Evolutionary conservation across 805 yeast genomes (phyloP).

Genomic region (Lipomyces orientalis): DNA sequence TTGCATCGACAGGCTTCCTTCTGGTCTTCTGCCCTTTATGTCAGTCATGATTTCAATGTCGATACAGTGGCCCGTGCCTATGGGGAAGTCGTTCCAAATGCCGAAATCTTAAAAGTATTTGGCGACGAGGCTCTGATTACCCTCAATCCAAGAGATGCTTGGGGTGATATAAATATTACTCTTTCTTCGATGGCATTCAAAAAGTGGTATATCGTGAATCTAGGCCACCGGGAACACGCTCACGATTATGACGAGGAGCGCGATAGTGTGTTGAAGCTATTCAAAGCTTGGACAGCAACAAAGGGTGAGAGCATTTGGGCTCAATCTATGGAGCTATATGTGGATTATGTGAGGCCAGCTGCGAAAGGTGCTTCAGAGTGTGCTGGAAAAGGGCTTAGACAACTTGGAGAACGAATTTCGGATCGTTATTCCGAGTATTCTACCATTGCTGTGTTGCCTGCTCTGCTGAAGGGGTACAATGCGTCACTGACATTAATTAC

Average conservation of each 20-base stretch:
- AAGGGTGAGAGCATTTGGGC: background rate
- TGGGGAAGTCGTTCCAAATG: background rate
- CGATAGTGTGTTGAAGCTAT: background rate
- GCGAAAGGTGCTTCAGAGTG: background rate
- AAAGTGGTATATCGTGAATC: constrained; percentile 17
- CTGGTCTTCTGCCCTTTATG: background rate
- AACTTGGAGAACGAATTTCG: background rate
- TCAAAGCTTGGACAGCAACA: background rate
- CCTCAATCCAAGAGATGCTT: constrained; percentile 18
- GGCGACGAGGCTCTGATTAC: constrained; percentile 10
- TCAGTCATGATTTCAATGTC: constrained; percentile 9
- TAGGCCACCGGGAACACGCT: background rate
- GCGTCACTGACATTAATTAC: background rate
- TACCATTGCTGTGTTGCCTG: background rate
- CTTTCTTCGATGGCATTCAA: constrained; percentile 9
- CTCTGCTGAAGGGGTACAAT: background rate
- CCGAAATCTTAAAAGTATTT: constrained; percentile 4
- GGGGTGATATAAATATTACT: constrained; percentile 27
- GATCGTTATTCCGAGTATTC: background rate
- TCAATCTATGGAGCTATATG: background rate
- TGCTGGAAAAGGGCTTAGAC: background rate
- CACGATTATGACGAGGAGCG: background rate
- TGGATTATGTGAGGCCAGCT: background rate
- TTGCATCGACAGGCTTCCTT: background rate
- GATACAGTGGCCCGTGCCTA: constrained; percentile 10